Conservation (phyloP, 768 basidiomycete genomes). For the Pleurotus salmoneostramineus region DNA sequence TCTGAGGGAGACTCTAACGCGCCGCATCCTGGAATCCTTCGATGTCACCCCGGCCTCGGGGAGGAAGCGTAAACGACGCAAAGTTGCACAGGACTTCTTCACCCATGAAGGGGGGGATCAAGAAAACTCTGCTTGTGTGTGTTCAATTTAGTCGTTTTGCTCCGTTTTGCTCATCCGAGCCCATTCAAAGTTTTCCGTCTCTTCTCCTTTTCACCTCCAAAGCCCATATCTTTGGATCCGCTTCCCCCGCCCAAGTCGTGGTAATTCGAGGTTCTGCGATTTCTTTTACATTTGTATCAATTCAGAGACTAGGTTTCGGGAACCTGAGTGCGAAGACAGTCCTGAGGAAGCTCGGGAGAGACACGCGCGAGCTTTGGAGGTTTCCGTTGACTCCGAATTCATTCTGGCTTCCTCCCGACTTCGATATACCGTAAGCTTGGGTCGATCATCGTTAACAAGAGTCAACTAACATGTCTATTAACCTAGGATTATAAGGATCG, state of each 20-base stretch:
- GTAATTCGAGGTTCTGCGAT: neutral
- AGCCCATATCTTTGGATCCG: neutral
- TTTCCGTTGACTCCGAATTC: conserved; percentile 33
- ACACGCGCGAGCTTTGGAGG: conserved; percentile 29
- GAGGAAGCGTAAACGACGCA: neutral
- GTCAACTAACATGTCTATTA: too few relatives aligned
- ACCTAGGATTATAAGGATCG: too few relatives aligned
- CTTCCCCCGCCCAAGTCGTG: neutral
- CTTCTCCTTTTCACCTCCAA: neutral
- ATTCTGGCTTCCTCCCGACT: conserved; percentile 20
- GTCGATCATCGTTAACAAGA: too few relatives aligned
- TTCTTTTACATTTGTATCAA: neutral
- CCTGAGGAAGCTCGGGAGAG: conserved; percentile 38
- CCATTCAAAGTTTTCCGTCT: neutral
- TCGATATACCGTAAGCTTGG: conserved; percentile 13
- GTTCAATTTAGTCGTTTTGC: neutral
- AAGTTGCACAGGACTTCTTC: conserved; percentile 3
- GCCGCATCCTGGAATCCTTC: neutral
- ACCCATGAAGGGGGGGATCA: neutral
- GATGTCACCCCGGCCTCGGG: neutral
- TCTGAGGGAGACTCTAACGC: conserved; percentile 1
- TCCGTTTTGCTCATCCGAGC: neutral
- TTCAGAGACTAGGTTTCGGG: conserved; percentile 30
- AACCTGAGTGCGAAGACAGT: conserved; percentile 48
- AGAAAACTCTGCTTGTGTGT: neutral